Percentiles rank a stretch among this genome's conserved stretches.
Conservation (phyloP, 169 alveolate species). For the Plasmodium ovale region DNA sequence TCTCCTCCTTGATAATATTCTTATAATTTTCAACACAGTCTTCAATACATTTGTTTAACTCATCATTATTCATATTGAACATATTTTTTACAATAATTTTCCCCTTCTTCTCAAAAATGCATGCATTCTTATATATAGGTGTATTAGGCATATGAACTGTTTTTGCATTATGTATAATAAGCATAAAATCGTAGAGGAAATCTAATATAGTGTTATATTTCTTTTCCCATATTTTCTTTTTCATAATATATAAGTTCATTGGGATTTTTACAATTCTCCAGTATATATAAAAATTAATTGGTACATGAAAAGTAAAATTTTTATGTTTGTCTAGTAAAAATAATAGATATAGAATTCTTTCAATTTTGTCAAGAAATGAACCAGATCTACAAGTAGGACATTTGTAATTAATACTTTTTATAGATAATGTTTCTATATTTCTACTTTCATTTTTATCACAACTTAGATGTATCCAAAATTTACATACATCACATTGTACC, state of each 20-base stretch:
- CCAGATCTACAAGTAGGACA: conserved; percentile 84
- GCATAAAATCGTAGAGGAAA: conserved; percentile 78
- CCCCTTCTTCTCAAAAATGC: conserved; percentile 78
- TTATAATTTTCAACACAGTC: conserved; percentile 38
- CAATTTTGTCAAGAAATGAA: conserved; percentile 76
- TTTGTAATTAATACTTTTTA: conserved; percentile 73
- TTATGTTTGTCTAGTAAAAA: conserved; percentile 79
- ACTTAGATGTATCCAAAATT: conserved; percentile 87
- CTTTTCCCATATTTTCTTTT: conserved; percentile 79
- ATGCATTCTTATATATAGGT: conserved; percentile 79
- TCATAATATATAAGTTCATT: conserved; percentile 82
- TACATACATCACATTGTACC: conserved; percentile 90
- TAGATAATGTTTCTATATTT: conserved; percentile 76
- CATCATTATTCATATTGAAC: conserved; percentile 65
- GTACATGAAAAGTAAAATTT: conserved; percentile 84
- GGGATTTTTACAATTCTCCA: conserved; percentile 87
- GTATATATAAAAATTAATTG: conserved; percentile 79
- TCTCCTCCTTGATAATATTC: conserved; percentile 7
- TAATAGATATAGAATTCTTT: conserved; percentile 80
- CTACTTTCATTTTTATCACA: conserved; percentile 83
- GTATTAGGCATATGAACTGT: conserved; percentile 86
- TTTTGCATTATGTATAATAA: conserved; percentile 82
- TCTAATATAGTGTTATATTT: conserved; percentile 76
- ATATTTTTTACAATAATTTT: conserved; percentile 70
- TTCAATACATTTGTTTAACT: conserved; percentile 30